Conservation (phyloP, 2,329 filamentous ascomycete genomes). For the Cordyceps tenuipes region DNA sequence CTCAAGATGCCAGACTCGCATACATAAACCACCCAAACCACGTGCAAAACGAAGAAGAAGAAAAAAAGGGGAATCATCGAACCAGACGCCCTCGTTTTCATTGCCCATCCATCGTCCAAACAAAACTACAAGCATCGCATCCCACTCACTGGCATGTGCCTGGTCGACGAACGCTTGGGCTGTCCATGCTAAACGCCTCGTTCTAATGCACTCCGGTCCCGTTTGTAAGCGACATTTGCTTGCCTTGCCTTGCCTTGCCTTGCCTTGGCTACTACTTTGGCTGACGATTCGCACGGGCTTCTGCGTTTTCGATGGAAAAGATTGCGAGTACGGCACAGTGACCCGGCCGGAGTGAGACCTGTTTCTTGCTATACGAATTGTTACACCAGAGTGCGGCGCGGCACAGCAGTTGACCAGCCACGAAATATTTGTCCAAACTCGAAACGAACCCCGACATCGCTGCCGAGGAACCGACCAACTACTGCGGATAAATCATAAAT, state of each 20-base stretch:
- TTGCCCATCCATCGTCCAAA: not conserved
- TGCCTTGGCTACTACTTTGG: not conserved
- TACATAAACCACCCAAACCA: not conserved
- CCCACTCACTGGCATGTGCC: not conserved
- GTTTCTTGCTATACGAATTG: too few relatives aligned
- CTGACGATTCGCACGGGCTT: constrained; percentile 6
- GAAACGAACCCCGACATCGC: too few relatives aligned
- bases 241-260: not conserved
- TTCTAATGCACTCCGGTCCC: not conserved
- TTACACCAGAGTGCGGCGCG: too few relatives aligned
- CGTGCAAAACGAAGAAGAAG: too few relatives aligned
- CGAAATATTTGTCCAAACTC: not conserved
- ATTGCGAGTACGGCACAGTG: not conserved
- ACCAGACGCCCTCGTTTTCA: not conserved
- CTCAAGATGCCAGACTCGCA: not conserved
- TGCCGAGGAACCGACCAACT: too few relatives aligned
- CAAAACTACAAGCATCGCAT: not conserved
- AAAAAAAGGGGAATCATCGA: not conserved
- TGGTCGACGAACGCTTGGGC: not conserved
- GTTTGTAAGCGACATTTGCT: not conserved
- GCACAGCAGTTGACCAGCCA: not conserved
- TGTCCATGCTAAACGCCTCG: not conserved
- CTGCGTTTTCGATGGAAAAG: not conserved
- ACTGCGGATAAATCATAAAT: too few relatives aligned
- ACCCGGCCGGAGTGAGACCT: too few relatives aligned